Conservation (phyloP, 208 protist genomes). For the Acanthamoeba divionensis region DNA sequence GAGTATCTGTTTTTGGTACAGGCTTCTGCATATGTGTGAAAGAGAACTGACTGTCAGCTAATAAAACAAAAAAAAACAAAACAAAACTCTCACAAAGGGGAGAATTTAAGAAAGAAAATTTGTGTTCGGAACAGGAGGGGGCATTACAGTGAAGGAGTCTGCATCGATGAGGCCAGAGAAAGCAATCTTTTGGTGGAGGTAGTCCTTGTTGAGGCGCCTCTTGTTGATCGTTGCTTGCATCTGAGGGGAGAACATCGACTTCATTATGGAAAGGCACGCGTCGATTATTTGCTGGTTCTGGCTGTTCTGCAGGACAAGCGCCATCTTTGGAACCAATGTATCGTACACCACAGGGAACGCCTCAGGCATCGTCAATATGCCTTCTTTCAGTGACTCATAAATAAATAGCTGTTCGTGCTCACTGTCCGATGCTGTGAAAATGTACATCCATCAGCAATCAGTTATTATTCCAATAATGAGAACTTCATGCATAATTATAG, state of each 20-base stretch:
- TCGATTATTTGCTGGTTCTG: constrained; percentile 47
- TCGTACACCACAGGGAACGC: constrained; percentile 39
- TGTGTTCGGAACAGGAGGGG: background rate
- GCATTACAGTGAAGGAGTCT: constrained; percentile 3
- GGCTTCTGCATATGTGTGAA: background rate
- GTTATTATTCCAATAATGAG: background rate
- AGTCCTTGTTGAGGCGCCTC: constrained; percentile 32
- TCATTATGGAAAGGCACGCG: constrained; percentile 18
- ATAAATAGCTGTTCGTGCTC: constrained; percentile 48
- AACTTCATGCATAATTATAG: background rate
- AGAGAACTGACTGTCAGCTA: background rate
- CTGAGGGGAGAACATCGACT: background rate
- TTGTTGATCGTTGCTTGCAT: constrained; percentile 13
- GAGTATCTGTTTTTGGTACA: background rate
- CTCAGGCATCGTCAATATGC: constrained; percentile 2
- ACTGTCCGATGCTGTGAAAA: background rate
- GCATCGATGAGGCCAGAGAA: constrained; percentile 7
- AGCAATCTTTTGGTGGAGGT: background rate
- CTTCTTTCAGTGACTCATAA: constrained; percentile 23
- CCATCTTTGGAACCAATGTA: constrained; percentile 34
- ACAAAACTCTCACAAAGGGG: too few species aligned
- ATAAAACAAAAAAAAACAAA: background rate
- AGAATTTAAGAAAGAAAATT: too few species aligned
- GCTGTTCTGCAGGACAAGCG: constrained; percentile 37
- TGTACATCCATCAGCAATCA: background rate